A percentile compares a stretch with the other conserved stretches of the same genome.
phyloP scores from a whole-genome alignment of 495 filamentous ascomycete species.

The Penicillium daleae region DNA sequence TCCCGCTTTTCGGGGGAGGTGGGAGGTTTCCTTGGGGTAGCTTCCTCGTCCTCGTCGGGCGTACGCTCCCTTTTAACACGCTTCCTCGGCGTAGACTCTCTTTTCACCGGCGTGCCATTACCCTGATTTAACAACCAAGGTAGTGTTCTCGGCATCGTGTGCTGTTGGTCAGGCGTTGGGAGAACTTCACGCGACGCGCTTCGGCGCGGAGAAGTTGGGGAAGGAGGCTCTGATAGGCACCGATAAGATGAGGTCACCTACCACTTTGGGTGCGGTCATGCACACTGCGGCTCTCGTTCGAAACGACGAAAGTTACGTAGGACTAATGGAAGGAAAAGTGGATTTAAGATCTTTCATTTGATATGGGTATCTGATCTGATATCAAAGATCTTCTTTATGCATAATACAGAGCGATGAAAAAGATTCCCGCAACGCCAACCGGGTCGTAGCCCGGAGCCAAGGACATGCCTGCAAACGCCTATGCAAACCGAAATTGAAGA shows the following conservation, averaged over 20 bases:
- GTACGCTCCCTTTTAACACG: conserved; percentile 28
- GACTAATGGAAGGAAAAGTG: background rate
- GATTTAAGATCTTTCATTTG: conserved; percentile 7
- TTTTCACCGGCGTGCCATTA: conserved; percentile 16
- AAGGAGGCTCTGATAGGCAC: conserved; percentile 17
- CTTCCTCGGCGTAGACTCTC: conserved; percentile 30
- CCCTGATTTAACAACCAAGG: conserved; percentile 40
- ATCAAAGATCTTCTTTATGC: conserved; percentile 20
- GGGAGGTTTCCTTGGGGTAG: conserved; percentile 22
- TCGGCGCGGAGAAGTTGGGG: background rate
- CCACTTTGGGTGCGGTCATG: conserved; percentile 8
- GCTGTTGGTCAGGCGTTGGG: background rate
- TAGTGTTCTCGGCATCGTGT: conserved; percentile 47
- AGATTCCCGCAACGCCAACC: conserved; percentile 19
- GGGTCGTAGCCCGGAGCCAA: conserved; percentile 15
- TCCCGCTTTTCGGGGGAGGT: conserved; percentile 26
- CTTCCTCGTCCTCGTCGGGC: conserved; percentile 19
- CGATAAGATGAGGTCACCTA: conserved; percentile 35
- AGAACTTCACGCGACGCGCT: background rate
- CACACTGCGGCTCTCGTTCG: background rate
- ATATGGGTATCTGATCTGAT: conserved; percentile 30
- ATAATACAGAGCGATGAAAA: conserved; percentile 9
- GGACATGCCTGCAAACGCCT: conserved; percentile 28
- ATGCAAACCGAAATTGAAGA: conserved; percentile 7
- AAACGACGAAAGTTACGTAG: background rate